A percentile compares a stretch with the other conserved stretches of the same genome.
Conservation (phyloP, 1,284 basidiomycete species). For the Austropuccinia psidii region DNA sequence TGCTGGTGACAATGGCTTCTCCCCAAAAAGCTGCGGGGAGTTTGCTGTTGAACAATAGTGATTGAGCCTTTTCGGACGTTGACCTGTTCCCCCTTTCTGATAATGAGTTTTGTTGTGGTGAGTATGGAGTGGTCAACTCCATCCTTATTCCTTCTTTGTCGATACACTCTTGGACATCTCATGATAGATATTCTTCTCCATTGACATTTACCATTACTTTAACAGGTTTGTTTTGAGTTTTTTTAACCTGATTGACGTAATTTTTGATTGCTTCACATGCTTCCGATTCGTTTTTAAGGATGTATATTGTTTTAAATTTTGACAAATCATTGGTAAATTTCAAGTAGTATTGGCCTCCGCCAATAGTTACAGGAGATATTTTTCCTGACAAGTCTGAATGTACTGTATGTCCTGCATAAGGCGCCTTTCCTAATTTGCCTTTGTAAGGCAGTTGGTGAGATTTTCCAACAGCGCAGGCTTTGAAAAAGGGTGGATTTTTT, state of each 20-base stretch:
- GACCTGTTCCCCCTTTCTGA: no score
- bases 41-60: background rate
- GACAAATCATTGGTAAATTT: background rate
- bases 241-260: no score
- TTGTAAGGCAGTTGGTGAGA: no score
- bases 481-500: no score
- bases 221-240: no score
- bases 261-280: no score
- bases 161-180: background rate
- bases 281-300: constrained; percentile 13
- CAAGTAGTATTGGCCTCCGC: constrained; percentile 4
- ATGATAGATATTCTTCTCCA: no score
- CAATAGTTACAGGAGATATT: background rate
- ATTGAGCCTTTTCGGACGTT: constrained; percentile 1
- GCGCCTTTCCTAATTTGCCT: no score
- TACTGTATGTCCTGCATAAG: no score
- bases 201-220: no score
- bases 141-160: background rate
- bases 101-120: constrained; percentile 23
- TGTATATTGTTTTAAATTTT: background rate
- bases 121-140: background rate
- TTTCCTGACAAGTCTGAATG: constrained; percentile 3
- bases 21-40: background rate
- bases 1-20: background rate
- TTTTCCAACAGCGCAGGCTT: no score